These are phyloP conservation scores for Ambrosiella beaveri DNA, from an alignment of 2,329 filamentous ascomycete genomes.

Conservation along the genomic window DNA sequence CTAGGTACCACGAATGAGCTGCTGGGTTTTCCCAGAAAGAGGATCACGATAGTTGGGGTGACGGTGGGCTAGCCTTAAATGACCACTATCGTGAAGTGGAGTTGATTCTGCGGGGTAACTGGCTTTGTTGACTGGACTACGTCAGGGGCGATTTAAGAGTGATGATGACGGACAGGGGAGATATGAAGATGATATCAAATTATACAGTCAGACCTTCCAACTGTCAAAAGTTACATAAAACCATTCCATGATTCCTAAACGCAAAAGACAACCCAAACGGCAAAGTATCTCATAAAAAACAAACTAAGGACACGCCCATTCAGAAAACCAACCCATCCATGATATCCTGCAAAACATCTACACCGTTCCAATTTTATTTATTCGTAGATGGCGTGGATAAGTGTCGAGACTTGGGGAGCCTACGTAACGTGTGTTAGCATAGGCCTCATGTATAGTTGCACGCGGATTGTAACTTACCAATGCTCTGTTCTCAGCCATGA, in stretches of 20 bases:
- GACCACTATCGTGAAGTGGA: no score
- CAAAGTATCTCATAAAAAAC: no score
- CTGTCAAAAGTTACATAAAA: no score
- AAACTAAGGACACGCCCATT: neutral
- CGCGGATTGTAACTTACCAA: constrained; percentile 28
- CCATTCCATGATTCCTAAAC: no score
- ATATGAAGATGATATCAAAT: no score
- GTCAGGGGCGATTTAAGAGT: no score
- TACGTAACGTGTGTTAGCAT: constrained; percentile 14
- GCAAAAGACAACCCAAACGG: no score
- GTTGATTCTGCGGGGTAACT: no score
- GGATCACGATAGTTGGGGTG: neutral
- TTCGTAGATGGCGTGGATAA: constrained; percentile 23
- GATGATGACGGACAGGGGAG: no score
- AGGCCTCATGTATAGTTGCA: constrained; percentile 11
- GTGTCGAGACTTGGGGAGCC: constrained; percentile 25
- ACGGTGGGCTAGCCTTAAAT: neutral
- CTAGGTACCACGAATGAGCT: neutral
- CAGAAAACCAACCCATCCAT: neutral
- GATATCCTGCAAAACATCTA: neutral
- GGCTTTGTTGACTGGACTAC: no score
- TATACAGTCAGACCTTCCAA: no score
- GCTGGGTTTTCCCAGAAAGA: neutral
- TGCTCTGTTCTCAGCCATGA: constrained; percentile 50
- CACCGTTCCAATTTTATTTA: constrained; percentile 6